phyloP scores from a whole-genome alignment of 441 rosid species.

The Metrosideros polymorpha region DNA sequence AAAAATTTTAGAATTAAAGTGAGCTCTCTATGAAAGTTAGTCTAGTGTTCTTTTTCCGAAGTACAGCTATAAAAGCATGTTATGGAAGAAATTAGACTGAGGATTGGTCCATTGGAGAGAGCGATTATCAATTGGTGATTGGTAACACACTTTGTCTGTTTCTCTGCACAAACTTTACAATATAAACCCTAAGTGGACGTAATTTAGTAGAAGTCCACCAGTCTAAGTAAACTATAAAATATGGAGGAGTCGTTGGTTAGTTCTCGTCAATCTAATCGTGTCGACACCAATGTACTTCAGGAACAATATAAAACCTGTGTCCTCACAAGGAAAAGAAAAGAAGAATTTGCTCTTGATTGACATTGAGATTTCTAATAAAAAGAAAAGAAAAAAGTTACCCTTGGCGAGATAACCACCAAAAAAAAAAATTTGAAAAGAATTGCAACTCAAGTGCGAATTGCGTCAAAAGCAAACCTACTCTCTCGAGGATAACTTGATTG shows the following conservation, averaged over 20 bases:
- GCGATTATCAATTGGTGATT: neutral
- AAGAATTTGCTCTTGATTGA: neutral
- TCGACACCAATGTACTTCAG: too few species aligned
- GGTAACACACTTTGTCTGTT: too few species aligned
- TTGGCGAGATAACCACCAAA: too few species aligned
- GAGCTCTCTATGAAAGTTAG: fast-evolving
- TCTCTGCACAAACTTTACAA: too few species aligned
- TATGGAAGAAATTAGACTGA: neutral
- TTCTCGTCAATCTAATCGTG: too few species aligned
- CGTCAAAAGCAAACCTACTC: neutral
- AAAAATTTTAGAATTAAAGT: neutral
- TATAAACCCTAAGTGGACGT: too few species aligned
- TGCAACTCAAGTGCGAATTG: neutral
- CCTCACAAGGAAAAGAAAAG: neutral
- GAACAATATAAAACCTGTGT: neutral
- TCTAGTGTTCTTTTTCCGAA: neutral
- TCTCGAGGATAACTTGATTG: neutral
- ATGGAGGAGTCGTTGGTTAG: too few species aligned
- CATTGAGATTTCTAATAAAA: neutral
- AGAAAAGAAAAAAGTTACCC: neutral
- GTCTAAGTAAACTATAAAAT: too few species aligned
- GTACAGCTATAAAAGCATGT: neutral
- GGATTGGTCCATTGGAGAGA: neutral
- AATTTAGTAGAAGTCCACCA: too few species aligned
- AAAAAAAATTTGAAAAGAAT: too few species aligned